A percentile compares a stretch with the other conserved stretches of the same genome.
phyloP scores from a whole-genome alignment of 106 monocot species.

The Acorus calamus region DNA sequence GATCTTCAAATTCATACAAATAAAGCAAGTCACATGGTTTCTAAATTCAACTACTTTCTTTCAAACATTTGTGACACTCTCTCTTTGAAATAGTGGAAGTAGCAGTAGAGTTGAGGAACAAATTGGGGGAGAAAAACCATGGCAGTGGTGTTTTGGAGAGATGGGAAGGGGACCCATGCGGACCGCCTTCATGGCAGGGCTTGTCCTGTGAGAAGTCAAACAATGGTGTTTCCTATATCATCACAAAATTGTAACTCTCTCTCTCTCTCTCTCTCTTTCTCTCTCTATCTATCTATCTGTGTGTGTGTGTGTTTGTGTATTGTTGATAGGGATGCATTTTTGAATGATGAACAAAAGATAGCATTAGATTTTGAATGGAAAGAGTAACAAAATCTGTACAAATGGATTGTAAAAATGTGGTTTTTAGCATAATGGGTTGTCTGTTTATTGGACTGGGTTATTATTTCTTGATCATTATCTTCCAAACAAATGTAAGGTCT shows the following conservation, averaged over 20 bases:
- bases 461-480: neutral
- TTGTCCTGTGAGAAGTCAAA: constrained; percentile 24
- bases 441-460: too few relatives aligned
- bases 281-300: neutral
- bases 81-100: constrained; percentile 12
- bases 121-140: constrained; percentile 16
- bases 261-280: neutral
- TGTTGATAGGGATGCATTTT: neutral
- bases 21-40: too few relatives aligned
- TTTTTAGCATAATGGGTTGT: too few relatives aligned
- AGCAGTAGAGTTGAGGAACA: constrained; percentile 15
- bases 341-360: too few relatives aligned
- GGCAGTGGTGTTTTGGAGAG: constrained; percentile 15
- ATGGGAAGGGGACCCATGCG: constrained; percentile 37
- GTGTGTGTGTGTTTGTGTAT: neutral
- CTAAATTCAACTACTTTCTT: too few relatives aligned
- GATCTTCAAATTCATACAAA: too few relatives aligned
- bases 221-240: constrained; percentile 1
- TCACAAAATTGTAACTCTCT: constrained; percentile 29
- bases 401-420: too few relatives aligned
- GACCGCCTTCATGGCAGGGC: constrained; percentile 23
- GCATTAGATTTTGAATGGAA: too few relatives aligned
- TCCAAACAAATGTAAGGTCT: neutral
- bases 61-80: too few relatives aligned
- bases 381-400: too few relatives aligned